A percentile compares a stretch with the other conserved stretches of the same genome.
Evolutionary conservation across 768 basidiomycete species (phyloP).

Genomic region (Basidioascus undulatus): DNA sequence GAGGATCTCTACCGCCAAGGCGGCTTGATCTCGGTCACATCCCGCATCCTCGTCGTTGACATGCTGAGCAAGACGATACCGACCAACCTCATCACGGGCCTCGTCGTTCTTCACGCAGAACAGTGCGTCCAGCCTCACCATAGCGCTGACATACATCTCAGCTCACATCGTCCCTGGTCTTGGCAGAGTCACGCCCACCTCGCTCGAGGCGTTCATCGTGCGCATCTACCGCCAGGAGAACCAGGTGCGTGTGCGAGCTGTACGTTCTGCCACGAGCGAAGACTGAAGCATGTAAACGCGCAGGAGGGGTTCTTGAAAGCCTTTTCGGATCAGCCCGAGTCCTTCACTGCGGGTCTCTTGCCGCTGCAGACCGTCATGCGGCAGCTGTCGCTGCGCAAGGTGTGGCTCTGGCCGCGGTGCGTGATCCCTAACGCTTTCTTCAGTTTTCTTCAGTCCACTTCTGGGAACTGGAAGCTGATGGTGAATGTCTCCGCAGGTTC

Average conservation of each 20-base stretch:
- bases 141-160: neutral
- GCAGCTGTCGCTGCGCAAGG: conserved; percentile 66
- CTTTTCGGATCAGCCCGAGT: conserved; percentile 88
- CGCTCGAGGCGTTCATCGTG: conserved; percentile 77
- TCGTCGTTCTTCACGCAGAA: conserved; percentile 77
- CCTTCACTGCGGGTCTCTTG: conserved; percentile 74
- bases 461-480: conserved; percentile 1
- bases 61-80: conserved; percentile 74
- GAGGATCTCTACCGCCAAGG: conserved; percentile 68
- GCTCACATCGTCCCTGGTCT: neutral
- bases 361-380: conserved; percentile 82
- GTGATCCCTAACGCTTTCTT: neutral
- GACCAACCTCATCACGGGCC: conserved; percentile 59
- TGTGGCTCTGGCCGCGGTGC: conserved; percentile 77
- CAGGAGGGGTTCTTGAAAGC: conserved; percentile 75
- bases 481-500: conserved; percentile 32
- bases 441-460: neutral
- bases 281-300: neutral
- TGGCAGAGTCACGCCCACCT: conserved; percentile 52
- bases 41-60: conserved; percentile 81
- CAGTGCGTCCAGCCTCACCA: conserved; percentile 26
- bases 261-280: neutral
- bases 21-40: conserved; percentile 75
- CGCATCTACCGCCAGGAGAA: conserved; percentile 78
- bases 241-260: conserved; percentile 19